Percentiles rank a stretch among this genome's conserved stretches.
Evolutionary conservation across 1,139 yeast genomes (phyloP).

Genomic region (Geotrichum citri-aurantii): DNA sequence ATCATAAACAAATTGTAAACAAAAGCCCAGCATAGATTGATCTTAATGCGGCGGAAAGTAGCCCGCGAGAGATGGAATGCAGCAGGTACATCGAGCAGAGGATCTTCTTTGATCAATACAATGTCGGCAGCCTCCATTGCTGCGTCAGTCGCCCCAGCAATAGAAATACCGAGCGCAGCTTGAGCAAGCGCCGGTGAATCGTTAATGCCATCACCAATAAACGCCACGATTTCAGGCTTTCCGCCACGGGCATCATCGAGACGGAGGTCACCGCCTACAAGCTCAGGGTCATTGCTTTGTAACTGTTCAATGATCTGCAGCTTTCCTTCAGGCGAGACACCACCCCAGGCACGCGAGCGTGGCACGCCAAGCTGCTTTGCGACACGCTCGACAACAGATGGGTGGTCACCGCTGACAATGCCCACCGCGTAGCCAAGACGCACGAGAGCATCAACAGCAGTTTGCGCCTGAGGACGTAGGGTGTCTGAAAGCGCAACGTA

Average conservation of each 20-base stretch:
- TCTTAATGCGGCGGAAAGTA: conserved; percentile 69
- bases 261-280: conserved; percentile 3
- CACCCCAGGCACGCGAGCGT: conserved; percentile 63
- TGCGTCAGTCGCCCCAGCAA: conserved; percentile 88
- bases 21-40: conserved; percentile 81
- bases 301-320: conserved; percentile 58
- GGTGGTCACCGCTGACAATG: conserved; percentile 86
- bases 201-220: conserved; percentile 95
- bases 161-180: conserved; percentile 85
- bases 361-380: conserved; percentile 63
- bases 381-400: conserved; percentile 55
- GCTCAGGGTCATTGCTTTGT: conserved; percentile 37
- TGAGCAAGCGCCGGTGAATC: conserved; percentile 94
- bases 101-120: conserved; percentile 49
- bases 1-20: conserved; percentile 82
- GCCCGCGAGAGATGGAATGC: conserved; percentile 66
- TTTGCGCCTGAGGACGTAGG: conserved; percentile 60
- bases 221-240: conserved; percentile 48
- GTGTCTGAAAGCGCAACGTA: conserved; percentile 61
- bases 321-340: conserved; percentile 72
- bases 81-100: conserved; percentile 60
- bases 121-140: conserved; percentile 95
- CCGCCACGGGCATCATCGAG: neutral
- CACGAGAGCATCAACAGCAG: conserved; percentile 53
- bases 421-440: conserved; percentile 61